Base-by-base conservation (phyloP, 1,139 yeast genomes). In the Protomyces inouyei region DNA sequence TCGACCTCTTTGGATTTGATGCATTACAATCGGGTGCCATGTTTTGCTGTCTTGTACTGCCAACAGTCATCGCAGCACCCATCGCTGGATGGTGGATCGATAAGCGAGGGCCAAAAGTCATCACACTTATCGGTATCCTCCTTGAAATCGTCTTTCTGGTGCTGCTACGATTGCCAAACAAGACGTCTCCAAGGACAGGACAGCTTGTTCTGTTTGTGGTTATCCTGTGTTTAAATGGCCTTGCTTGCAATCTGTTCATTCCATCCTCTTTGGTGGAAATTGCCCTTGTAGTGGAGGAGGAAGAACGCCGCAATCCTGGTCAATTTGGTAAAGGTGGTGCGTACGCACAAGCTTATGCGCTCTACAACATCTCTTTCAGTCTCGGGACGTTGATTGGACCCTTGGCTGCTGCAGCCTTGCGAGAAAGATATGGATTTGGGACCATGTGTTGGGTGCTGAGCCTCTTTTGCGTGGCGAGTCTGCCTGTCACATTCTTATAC, bases 351-450 rank as follows among this genome's bases (percentile, higher is more conserved):
- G 76, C 73, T 0, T 76, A 74, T 60, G 77, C 76, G 1, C 67
- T 74, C n/a, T 74, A 73, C 68, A 76, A 76, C 55, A 71, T 75
- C 16, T 75, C 74, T 3, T 76, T 69, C 59, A 70, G 77, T 1
- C 55, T 75, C 1, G 78, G 78, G 1, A 66, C 72, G 3, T 66
- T 76, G 28, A 67, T 74, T 57, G 78, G 78, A 1, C 78, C 78
- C 2, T 71, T 75, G 23, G 72, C 71, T 52, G 71, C 76, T 6
- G 77, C 76, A 3, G 48, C 57, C 25, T 40, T 63, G 25, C 63
- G 65, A 9, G 57, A 56, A 3, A 38, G 25, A 14, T 51, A n/a
- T 18, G 55, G 43, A 0, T 63, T 51, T 43, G 60, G 40, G 21
- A 56, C 60, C 46, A 45, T 56, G 60, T 21, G 45, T 32, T 56